Base-by-base conservation (phyloP, 768 basidiomycete genomes). In the Trametes cingulata region DNA sequence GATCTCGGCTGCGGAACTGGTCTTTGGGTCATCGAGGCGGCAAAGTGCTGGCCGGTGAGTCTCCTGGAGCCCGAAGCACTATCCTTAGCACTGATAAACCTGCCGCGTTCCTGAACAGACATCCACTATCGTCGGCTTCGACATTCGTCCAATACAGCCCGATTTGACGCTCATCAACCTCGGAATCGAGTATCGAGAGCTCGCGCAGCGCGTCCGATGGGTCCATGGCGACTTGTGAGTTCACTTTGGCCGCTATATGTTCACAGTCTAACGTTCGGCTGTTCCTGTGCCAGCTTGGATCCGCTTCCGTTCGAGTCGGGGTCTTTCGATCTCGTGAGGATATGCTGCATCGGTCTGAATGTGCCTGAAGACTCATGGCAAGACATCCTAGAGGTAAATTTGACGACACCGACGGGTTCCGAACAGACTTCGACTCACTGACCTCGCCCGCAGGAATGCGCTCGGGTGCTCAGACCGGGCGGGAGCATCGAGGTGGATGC, bases 331-430 rank as follows among this genome's bases (percentile, higher is more conserved):
- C 84, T 85, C 58, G 84, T 90, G 9, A 79, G 86, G 49, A 81
- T 89, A 66, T 80, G 78, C 35, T 78, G 81, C 39, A 80, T 89
- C 53, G 87, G 86, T 3, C 78, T 90, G 6, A 86, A 82, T 20
- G 81, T 90, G 36, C 88, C 89, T 12, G 88, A 90, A 72, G 83
- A 88, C 66, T 85, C 88, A 82, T 90, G 88, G 88, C 84, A 82
- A 65, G 78, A 74, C 67, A 75, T 90, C 52, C 70, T 90, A 4
- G 82, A 87, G 81, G 88, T 85, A 72, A 60, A 70, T 41, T 6
- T n/a, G 9, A 14, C 7, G 17, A 14, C 17, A 19, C 22, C 36
- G 3, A 1, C 14, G 29, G 47, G 24, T 27, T 10, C 13, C 49
- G 29, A 35, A n/a, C n/a, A n/a, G n/a, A n/a, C n/a, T n/a, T n/a